phyloP scores from a whole-genome alignment of 176 grass and related monocot species.

The Carex kokanica region DNA sequence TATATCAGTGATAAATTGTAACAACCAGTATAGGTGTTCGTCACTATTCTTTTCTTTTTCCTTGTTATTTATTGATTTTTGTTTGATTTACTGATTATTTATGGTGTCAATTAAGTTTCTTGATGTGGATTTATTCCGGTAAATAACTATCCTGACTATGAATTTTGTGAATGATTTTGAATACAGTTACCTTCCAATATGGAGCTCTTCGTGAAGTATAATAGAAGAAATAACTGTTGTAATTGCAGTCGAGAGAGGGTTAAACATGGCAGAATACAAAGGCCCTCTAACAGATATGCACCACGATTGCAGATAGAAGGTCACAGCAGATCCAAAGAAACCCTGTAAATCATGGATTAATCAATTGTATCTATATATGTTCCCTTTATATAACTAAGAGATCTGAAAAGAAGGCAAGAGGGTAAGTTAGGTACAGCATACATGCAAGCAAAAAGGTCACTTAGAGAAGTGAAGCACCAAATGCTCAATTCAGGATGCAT shows the following conservation, averaged over 20 bases:
- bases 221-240: conserved; percentile 38
- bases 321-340: conserved; percentile 49
- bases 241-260: conserved; percentile 51
- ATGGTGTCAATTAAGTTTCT: background rate
- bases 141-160: background rate
- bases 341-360: conserved; percentile 26
- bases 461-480: conserved; percentile 48
- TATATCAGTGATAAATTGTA: background rate
- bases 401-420: background rate
- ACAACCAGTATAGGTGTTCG: background rate
- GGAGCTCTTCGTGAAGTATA: conserved; percentile 46
- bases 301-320: conserved; percentile 72
- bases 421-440: conserved; percentile 37
- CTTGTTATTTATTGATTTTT: too few relatives aligned
- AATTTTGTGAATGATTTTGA: background rate
- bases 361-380: background rate
- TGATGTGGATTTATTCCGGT: background rate
- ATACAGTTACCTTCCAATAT: conserved; percentile 51
- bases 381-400: background rate
- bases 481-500: conserved; percentile 24
- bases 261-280: conserved; percentile 75
- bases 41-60: too few relatives aligned
- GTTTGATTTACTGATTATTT: too few relatives aligned
- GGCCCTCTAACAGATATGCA: conserved; percentile 48
- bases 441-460: conserved; percentile 37